phyloP scores from a whole-genome alignment of 352 stramenopile species.

The Thraustochytrium sp. region DNA sequence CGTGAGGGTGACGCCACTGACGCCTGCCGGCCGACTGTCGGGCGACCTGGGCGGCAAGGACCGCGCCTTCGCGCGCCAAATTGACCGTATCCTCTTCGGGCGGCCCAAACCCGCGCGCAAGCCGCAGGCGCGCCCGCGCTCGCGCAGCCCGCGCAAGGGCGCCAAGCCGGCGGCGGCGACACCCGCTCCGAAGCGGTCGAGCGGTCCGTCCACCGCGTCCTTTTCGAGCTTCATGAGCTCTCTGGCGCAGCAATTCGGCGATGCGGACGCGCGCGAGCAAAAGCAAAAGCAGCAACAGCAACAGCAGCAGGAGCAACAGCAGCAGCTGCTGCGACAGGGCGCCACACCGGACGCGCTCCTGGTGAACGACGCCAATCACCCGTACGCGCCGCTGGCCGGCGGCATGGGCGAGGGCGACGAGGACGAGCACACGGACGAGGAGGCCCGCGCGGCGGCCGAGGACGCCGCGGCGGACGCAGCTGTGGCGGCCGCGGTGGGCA shows the following conservation, averaged over 20 bases:
- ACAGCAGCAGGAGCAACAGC: not conserved
- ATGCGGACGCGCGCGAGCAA: not conserved
- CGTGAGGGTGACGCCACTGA: not conserved
- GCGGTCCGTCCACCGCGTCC: not conserved
- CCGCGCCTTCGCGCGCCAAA: not conserved
- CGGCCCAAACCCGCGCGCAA: not conserved
- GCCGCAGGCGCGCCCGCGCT: not conserved
- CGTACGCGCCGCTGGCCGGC: not conserved
- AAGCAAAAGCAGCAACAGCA: not conserved
- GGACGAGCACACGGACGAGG: no score
- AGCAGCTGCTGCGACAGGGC: no score
- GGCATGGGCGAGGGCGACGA: not conserved
- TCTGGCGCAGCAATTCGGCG: not conserved
- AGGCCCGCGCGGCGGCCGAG: no score
- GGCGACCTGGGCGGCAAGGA: not conserved
- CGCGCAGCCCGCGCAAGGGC: not conserved
- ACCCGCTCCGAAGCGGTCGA: not conserved
- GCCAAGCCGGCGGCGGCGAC: not conserved
- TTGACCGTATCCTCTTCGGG: not conserved
- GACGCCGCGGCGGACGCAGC: no score
- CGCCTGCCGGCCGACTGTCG: not conserved
- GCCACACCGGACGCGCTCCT: no score
- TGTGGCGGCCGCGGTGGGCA: no score
- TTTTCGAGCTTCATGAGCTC: constrained; percentile 25
- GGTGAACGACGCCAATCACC: not conserved